phyloP scores from a whole-genome alignment of 805 yeast species.

The Hanseniaspora hatyaiensis region DNA sequence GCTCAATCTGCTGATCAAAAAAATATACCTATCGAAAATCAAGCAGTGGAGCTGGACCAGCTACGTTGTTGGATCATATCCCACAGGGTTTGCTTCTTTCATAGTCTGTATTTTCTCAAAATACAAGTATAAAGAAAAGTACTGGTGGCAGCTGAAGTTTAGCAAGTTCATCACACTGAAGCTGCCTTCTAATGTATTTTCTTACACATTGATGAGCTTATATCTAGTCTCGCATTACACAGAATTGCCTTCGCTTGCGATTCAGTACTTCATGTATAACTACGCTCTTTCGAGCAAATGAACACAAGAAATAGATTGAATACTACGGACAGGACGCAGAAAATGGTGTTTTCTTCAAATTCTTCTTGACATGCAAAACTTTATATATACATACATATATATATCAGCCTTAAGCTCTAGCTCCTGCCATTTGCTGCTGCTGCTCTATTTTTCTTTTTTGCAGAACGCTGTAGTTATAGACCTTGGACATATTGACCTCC shows the following conservation, averaged over 20 bases:
- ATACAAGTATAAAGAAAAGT: slow-evolving; percentile 1
- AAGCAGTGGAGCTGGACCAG: not conserved
- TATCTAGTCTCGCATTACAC: slow-evolving; percentile 2
- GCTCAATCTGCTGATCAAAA: not conserved
- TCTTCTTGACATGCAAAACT: no score
- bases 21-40: not conserved
- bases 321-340: no score
- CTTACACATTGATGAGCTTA: not conserved
- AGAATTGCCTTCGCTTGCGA: not conserved
- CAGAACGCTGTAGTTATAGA: slow-evolving; percentile 82
- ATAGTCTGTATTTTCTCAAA: slow-evolving; percentile 1
- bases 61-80: not conserved
- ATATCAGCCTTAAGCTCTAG: not conserved
- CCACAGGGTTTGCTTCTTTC: not conserved
- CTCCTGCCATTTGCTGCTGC: not conserved
- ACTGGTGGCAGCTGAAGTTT: not conserved
- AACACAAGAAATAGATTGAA: not conserved
- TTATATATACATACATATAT: not conserved
- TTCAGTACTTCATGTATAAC: slow-evolving; percentile 2
- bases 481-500: slow-evolving; percentile 93
- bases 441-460: slow-evolving; percentile 40
- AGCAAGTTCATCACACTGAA: not conserved
- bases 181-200: slow-evolving; percentile 4
- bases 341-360: no score
- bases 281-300: not conserved